These are phyloP conservation scores for Thermothielavioides terrestris DNA, from an alignment of 495 filamentous ascomycete species.

Conservation along the genomic window DNA sequence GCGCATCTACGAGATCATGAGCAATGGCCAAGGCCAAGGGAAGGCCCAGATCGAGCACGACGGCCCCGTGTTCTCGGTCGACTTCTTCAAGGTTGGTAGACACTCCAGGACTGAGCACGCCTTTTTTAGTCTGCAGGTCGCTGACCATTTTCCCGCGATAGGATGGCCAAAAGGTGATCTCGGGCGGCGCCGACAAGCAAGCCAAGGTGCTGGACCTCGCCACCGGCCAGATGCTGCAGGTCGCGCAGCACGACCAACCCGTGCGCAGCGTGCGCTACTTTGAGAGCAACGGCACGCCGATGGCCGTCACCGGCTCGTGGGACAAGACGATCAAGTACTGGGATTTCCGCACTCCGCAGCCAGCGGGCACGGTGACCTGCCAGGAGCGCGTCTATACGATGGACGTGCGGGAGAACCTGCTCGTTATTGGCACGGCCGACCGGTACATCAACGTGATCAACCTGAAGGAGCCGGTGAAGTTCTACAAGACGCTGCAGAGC, in stretches of 20 bases:
- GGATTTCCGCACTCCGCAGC: conserved; percentile 61
- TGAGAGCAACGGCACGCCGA: conserved; percentile 46
- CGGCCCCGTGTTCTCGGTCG: conserved; percentile 62
- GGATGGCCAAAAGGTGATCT: conserved; percentile 64
- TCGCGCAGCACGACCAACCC: conserved; percentile 72
- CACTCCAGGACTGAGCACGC: background rate
- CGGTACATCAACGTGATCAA: conserved; percentile 87
- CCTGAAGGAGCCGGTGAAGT: conserved; percentile 67
- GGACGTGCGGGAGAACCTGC: conserved; percentile 71
- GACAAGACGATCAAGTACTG: conserved; percentile 95
- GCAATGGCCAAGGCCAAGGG: conserved; percentile 57
- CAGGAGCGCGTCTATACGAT: conserved; percentile 85
- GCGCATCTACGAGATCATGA: conserved; percentile 77
- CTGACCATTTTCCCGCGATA: conserved; percentile 17
- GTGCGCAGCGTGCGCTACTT: conserved; percentile 75
- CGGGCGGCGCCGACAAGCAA: conserved; percentile 76
- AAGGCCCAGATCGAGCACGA: conserved; percentile 66
- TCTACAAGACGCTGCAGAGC: conserved; percentile 82
- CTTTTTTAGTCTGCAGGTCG: background rate
- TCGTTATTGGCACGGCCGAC: conserved; percentile 88
- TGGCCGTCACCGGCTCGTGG: conserved; percentile 87
- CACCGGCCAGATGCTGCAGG: conserved; percentile 47
- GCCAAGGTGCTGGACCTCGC: conserved; percentile 68
- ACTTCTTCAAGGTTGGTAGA: conserved; percentile 67
- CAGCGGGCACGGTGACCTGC: conserved; percentile 55